phyloP scores from a whole-genome alignment of 148 eudicot genomes.

The Chenopodium suecicum region DNA sequence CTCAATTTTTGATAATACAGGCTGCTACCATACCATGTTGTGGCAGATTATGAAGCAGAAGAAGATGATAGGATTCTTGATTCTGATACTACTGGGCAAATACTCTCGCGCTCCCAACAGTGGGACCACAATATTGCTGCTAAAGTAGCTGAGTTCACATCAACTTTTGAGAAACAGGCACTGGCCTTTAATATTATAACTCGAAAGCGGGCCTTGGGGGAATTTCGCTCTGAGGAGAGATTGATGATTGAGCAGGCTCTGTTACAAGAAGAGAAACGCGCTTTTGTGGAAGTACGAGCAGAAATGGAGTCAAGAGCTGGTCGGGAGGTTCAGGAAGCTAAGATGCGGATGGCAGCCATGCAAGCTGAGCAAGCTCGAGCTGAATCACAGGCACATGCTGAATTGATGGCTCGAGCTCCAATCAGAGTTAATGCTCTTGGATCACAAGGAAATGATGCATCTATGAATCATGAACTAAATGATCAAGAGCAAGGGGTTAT shows the following conservation, averaged over 20 bases:
- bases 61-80: slow-evolving; percentile 93
- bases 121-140: slow-evolving; percentile 94
- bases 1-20: slow-evolving; percentile 36
- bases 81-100: slow-evolving; percentile 81
- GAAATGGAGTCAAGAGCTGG: slow-evolving; percentile 77
- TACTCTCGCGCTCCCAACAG: slow-evolving; percentile 82
- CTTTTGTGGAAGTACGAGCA: slow-evolving; percentile 57
- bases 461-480: slow-evolving; percentile 44
- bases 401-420: slow-evolving; percentile 71
- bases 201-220: slow-evolving; percentile 77
- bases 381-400: slow-evolving; percentile 68
- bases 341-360: slow-evolving; percentile 71
- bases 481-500: slow-evolving; percentile 57
- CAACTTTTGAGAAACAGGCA: slow-evolving; percentile 87
- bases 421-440: slow-evolving; percentile 76
- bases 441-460: slow-evolving; percentile 49
- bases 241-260: slow-evolving; percentile 78
- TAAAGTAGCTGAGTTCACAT: slow-evolving; percentile 83
- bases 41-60: slow-evolving; percentile 98
- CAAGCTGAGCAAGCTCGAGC: slow-evolving; percentile 77
- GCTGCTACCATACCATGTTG: slow-evolving; percentile 94
- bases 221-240: slow-evolving; percentile 87
- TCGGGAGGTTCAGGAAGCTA: slow-evolving; percentile 78
- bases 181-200: slow-evolving; percentile 85
- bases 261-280: slow-evolving; percentile 73